A percentile compares a stretch with the other conserved stretches of the same genome.
Conservation (phyloP, 495 filamentous ascomycete species). For the Talaromyces liani region DNA sequence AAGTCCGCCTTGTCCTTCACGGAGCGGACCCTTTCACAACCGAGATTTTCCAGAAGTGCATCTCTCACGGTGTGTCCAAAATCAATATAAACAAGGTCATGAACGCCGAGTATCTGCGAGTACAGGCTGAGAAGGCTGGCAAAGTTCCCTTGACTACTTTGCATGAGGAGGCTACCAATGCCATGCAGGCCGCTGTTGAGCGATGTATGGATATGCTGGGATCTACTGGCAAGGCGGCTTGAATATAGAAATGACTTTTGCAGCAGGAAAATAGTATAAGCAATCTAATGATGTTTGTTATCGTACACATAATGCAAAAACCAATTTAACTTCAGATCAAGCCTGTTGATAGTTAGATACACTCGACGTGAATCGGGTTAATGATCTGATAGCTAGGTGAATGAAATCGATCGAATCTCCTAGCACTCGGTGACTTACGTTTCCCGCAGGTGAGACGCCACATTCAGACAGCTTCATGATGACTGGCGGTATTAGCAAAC, state of each 20-base stretch:
- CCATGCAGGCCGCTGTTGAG: slow-evolving; percentile 72
- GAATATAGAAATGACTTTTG: not conserved
- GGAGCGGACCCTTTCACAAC: slow-evolving; percentile 69
- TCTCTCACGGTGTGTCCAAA: slow-evolving; percentile 65
- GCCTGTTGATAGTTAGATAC: not conserved
- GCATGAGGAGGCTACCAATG: slow-evolving; percentile 63
- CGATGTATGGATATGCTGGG: slow-evolving; percentile 65
- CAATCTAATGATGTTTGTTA: not conserved
- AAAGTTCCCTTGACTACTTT: slow-evolving; percentile 59
- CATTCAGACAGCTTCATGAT: slow-evolving; percentile 16
- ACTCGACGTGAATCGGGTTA: too few species aligned
- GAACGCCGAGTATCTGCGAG: slow-evolving; percentile 60
- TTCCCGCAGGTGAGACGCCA: too few species aligned
- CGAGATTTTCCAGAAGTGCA: slow-evolving; percentile 60
- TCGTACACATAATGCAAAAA: not conserved
- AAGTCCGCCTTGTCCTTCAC: slow-evolving; percentile 66
- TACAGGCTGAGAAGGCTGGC: slow-evolving; percentile 59
- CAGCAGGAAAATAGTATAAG: not conserved
- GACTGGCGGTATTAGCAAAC: slow-evolving; percentile 6
- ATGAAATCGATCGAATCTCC: too few species aligned
- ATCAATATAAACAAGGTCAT: slow-evolving; percentile 80
- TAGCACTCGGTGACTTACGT: too few species aligned
- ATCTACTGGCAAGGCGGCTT: slow-evolving; percentile 53
- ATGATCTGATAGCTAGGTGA: too few species aligned
- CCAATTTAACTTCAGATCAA: not conserved